A percentile compares a stretch with the other conserved stretches of the same genome.
Conservation (phyloP, 2,329 filamentous ascomycete species). For the Beauveria medogensis region DNA sequence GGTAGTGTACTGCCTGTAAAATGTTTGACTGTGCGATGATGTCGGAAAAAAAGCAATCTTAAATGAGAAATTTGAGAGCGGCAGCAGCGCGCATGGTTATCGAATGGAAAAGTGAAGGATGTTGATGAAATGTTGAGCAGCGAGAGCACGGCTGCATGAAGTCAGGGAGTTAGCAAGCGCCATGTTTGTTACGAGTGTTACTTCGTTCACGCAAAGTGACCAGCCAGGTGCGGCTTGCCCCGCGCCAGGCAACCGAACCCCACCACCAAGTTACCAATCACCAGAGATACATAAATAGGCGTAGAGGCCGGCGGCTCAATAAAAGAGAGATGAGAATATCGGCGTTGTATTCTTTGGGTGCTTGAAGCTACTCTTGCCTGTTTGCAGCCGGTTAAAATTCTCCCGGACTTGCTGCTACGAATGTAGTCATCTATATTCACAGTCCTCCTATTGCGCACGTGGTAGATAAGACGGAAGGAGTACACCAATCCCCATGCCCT, state of each 20-base stretch:
- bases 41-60: neutral
- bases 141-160: neutral
- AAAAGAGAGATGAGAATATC: no score
- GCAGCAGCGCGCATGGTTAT: neutral
- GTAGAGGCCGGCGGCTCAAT: no score
- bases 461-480: no score
- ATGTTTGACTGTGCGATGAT: neutral
- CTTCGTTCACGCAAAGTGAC: neutral
- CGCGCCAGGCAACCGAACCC: neutral
- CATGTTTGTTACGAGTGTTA: neutral
- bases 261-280: neutral
- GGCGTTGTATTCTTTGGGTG: no score
- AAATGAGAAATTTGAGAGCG: neutral
- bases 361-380: no score
- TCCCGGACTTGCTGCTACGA: no score
- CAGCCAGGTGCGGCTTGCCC: neutral
- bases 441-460: no score
- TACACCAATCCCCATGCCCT: no score
- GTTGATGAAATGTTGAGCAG: neutral
- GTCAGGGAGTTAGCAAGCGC: neutral
- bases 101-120: neutral
- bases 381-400: no score
- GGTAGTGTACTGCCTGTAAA: neutral
- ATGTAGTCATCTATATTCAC: no score
- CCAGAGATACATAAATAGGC: no score